Percentiles rank a stretch among this genome's conserved stretches.
phyloP scores from a whole-genome alignment of 164 flowering plant genomes.

The Aristolochia contorta region DNA sequence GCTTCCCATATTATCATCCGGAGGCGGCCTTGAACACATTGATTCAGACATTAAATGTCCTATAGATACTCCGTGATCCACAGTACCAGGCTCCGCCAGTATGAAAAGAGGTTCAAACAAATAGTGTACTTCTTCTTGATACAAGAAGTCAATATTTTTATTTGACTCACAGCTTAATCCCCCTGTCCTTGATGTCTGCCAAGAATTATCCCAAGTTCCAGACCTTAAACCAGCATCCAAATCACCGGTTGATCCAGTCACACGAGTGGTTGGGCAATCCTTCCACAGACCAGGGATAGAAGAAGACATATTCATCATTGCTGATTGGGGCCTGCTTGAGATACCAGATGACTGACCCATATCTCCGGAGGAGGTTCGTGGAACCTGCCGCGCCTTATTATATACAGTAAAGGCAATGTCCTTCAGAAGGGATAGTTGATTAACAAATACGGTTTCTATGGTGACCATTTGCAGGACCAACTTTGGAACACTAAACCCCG shows the following conservation, averaged over 20 bases:
- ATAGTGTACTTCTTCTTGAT: constrained; percentile 54
- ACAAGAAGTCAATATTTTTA: constrained; percentile 38
- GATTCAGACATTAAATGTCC: constrained; percentile 39
- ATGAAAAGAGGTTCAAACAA: constrained; percentile 96
- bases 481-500: constrained; percentile 80
- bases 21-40: constrained; percentile 22
- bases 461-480: constrained; percentile 86
- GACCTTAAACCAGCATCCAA: constrained; percentile 61
- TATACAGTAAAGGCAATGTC: constrained; percentile 93
- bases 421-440: constrained; percentile 74
- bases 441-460: constrained; percentile 70
- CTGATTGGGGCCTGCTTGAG: constrained; percentile 52
- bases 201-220: constrained; percentile 76
- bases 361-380: constrained; percentile 50
- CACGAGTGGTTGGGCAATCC: constrained; percentile 62
- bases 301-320: constrained; percentile 53
- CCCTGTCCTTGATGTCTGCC: constrained; percentile 67
- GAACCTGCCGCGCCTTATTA: constrained; percentile 83
- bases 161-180: constrained; percentile 51
- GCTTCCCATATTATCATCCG: constrained; percentile 54
- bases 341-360: constrained; percentile 36
- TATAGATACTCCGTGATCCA: constrained; percentile 54
- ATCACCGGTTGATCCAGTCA: constrained; percentile 58
- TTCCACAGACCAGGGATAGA: constrained; percentile 79
- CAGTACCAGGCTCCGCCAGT: constrained; percentile 80